Percentiles rank a stretch among this genome's conserved stretches.
These are phyloP conservation scores for Protomyces pachydermus DNA, from an alignment of 1,139 yeast species.

Conservation along the genomic window DNA sequence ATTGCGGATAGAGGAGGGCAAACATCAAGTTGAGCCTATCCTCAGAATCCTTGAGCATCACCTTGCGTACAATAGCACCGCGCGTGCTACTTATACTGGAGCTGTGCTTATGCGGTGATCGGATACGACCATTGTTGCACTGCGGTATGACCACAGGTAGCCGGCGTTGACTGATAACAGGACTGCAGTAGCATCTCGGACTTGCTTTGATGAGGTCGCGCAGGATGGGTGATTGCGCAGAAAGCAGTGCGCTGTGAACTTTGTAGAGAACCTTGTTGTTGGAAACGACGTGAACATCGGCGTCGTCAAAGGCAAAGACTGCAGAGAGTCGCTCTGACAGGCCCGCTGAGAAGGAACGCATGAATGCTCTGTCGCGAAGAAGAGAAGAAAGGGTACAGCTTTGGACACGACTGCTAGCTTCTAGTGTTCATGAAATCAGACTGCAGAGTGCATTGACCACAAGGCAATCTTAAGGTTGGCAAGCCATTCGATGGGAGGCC, in stretches of 20 bases:
- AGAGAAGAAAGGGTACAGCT: too few relatives aligned
- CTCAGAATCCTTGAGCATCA: neutral
- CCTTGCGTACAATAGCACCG: neutral
- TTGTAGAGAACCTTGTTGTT: neutral
- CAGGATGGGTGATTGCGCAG: neutral
- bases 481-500: too few relatives aligned
- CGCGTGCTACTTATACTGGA: neutral
- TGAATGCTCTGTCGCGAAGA: neutral
- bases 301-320: neutral
- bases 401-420: too few relatives aligned
- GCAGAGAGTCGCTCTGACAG: neutral
- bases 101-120: neutral
- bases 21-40: neutral
- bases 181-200: neutral
- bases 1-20: neutral
- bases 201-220: neutral
- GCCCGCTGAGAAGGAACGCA: neutral
- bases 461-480: too few relatives aligned
- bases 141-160: neutral
- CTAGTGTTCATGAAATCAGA: too few relatives aligned
- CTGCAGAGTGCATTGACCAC: too few relatives aligned
- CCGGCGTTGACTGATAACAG: neutral
- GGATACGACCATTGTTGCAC: neutral
- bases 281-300: neutral
- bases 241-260: neutral